Base-by-base conservation (phyloP, 768 basidiomycete genomes). In the Pluteus cervinus region DNA sequence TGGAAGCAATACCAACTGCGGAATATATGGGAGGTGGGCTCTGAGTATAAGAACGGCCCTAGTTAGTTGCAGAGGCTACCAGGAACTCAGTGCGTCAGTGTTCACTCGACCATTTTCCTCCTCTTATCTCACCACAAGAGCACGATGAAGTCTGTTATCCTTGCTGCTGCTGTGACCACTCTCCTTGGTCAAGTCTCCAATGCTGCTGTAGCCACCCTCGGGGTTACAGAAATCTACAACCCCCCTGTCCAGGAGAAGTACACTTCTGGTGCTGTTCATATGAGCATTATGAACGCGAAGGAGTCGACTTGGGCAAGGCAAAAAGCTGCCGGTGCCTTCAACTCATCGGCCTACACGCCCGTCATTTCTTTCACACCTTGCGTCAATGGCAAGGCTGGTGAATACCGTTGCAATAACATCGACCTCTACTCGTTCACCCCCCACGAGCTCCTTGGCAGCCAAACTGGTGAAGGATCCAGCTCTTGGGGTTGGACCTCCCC, bases 381-480 rank as follows among this genome's bases (percentile, higher is more conserved):
- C 29, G 40, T 47, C 18, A 33, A 45, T 16, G 46, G 46, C 26
- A 14, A 14, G 26, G 26, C 26, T 28, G 40, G 38, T 25, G 48
- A 46, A 24, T 52, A 44, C 37, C 33, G 36, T 7, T 52, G 50
- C 33, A 47, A 39, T 21, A 52, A 52, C 15, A 41, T 46, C 22
- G 50, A 52, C 28, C 34, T 52, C 4, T 40, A 42, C 32, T 34
- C 37, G 4, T 52, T 52, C 37, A 36, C 37, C n/a, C 40, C 45
- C 4, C 48, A 49, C 25, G 45, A 41, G 26, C 42, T 42, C 8
- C 43, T 45, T 17, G 47, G 49, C 20, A 49, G 43, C 28, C 21
- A 33, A 7, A 39, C 33, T 23, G 43, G 47, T 20, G 28, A 47
- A 17, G 44, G 47, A 25, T 43, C 41, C 31, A 43, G 39, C 33